phyloP scores from a whole-genome alignment of 2,329 filamentous ascomycete species.

The Rhynchosporium agropyri region DNA sequence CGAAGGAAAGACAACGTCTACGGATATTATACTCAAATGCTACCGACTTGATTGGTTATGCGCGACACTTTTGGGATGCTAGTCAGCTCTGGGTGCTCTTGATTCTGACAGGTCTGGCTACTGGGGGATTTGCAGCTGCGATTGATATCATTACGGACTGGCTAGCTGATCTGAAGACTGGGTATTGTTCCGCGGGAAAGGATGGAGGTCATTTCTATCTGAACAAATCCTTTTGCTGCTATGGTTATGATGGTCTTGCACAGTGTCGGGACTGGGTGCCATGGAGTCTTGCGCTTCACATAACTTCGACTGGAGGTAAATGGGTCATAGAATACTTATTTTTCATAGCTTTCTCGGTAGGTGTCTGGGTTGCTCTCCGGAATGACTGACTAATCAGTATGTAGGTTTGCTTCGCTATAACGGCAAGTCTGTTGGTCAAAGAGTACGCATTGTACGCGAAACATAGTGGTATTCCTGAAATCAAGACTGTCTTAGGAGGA shows the following conservation, averaged over 20 bases:
- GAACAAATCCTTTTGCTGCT: conserved; percentile 89
- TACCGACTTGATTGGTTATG: conserved; percentile 71
- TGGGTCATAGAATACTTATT: conserved; percentile 88
- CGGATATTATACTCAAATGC: conserved; percentile 72
- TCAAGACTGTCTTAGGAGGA: conserved; percentile 93
- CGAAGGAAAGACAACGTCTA: conserved; percentile 87
- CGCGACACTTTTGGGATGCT: conserved; percentile 75
- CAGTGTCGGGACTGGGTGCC: conserved; percentile 86
- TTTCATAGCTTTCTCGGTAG: conserved; percentile 81
- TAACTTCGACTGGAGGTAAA: conserved; percentile 65
- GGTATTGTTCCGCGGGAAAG: conserved; percentile 76
- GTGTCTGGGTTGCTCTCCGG: conserved; percentile 38
- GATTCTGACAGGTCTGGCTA: conserved; percentile 80
- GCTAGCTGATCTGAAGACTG: conserved; percentile 89
- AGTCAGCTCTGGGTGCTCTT: conserved; percentile 92
- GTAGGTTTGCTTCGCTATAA: conserved; percentile 75
- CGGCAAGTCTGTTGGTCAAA: conserved; percentile 77
- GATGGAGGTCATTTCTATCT: conserved; percentile 89
- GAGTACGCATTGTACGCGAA: conserved; percentile 86
- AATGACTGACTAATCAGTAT: background rate
- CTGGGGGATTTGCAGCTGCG: conserved; percentile 80
- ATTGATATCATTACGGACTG: conserved; percentile 93
- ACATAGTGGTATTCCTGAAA: conserved; percentile 95
- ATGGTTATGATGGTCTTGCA: conserved; percentile 81
- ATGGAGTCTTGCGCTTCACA: conserved; percentile 77